Percentiles rank a stretch among this genome's conserved stretches.
phyloP scores from a whole-genome alignment of 2,329 filamentous ascomycete genomes.

The Penicillium rolfsii region DNA sequence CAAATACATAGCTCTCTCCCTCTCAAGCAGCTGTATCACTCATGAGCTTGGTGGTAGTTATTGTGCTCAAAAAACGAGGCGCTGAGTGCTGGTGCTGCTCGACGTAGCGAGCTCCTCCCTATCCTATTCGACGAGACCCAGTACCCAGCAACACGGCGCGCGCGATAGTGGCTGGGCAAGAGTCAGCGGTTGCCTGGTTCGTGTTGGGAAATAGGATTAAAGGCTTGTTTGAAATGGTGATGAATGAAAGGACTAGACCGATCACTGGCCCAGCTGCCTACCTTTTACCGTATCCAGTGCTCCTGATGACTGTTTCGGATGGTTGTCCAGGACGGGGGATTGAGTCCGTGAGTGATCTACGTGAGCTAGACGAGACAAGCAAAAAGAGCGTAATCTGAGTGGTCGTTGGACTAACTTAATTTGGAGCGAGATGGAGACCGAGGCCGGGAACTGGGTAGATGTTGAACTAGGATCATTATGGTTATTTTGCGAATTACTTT shows the following conservation, averaged over 20 bases:
- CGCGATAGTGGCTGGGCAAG: not conserved
- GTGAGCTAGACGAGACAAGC: not conserved
- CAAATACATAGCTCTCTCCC: not conserved
- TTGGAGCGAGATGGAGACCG: not conserved
- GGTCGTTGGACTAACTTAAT: not conserved
- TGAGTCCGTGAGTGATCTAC: not conserved
- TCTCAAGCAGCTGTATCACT: not conserved
- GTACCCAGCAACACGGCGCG: not conserved
- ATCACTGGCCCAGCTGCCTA: not conserved
- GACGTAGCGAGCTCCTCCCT: not conserved
- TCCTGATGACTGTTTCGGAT: not conserved
- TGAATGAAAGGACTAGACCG: not conserved
- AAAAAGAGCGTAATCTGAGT: not conserved
- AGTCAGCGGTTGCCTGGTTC: not conserved
- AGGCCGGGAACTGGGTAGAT: not conserved
- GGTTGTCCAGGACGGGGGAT: not conserved
- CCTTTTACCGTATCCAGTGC: not conserved
- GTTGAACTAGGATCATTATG: not conserved
- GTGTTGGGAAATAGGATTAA: not conserved
- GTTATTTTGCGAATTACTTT: not conserved
- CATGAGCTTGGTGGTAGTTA: too few species aligned
- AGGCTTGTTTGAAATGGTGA: not conserved
- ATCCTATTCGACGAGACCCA: not conserved
- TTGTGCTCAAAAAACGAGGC: too few species aligned
- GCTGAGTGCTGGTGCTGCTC: not conserved